Evolutionary conservation across 805 yeast genomes (phyloP), one percentile per base, ranked within the genome.

Genomic region (Cyberlindnera euphorbiae): DNA sequence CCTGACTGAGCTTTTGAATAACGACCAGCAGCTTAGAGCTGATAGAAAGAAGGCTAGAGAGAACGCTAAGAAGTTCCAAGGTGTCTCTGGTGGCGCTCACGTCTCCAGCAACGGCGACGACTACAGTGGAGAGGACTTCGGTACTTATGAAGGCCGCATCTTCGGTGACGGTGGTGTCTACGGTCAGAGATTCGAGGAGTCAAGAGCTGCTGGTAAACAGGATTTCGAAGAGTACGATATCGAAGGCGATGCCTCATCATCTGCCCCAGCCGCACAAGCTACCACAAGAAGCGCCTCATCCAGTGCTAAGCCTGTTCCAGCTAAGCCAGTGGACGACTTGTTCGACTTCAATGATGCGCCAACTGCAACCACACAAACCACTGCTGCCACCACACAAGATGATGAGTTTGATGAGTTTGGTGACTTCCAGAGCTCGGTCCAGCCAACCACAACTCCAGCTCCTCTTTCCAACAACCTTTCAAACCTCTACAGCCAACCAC

Each of bases 11-110:
- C 67, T 93, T 47, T 69, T 93, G 47, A 77, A 77, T 49, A 95
- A 86, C 59, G 95, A 87, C 52, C 69, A 70, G 6, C 64, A 67
- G 58, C 79, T 90, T 35, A 75, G 97, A 45, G 65, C 77, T 26
- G 97, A 89, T 60, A 74, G 97, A 45, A 86, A 84, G 61, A 86
- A 84, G 69, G 88, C 96, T n/a, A 76, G 93, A 49, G 82, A 79
- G 13, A 83, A 87, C 47, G 73, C 87, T 24, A 78, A 82, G 61
- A 89, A 88, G 60, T 87, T 80, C 57, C 82, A 80, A 30, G 95
- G 89, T 34, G 81, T 84, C 24, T 77, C 89, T 8, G 82, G 84
- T 17, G 81, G 81, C 17, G 59, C 64, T 27, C 51, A 64, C 6
- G 53, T 59, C 28, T 51, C 60, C 23, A 51, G 55, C 27, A 56